These are phyloP conservation scores for Yamadazyma scolyti DNA, from an alignment of 805 yeast species.

Conservation along the genomic window DNA sequence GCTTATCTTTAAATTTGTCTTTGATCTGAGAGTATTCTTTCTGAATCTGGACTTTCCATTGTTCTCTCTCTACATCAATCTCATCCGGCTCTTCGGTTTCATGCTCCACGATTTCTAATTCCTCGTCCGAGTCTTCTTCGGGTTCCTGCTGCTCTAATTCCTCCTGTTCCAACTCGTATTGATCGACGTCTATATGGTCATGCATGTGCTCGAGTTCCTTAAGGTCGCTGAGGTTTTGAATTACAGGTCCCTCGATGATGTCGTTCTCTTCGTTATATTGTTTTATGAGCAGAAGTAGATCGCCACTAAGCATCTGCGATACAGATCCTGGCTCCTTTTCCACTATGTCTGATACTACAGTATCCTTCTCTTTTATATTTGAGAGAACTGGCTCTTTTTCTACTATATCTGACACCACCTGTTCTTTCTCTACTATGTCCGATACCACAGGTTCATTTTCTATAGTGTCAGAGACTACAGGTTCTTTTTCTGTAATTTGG, in stretches of 20 bases:
- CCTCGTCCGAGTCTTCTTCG: slow-evolving; percentile 1
- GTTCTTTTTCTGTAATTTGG: too few species aligned
- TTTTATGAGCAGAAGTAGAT: too few species aligned
- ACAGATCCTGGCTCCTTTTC: too few species aligned
- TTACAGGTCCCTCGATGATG: slow-evolving; percentile 57
- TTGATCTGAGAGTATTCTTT: slow-evolving; percentile 27
- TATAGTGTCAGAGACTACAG: too few species aligned
- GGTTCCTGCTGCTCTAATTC: slow-evolving; percentile 3
- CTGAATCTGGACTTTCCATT: too few species aligned
- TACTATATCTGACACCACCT: too few species aligned
- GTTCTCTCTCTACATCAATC: too few species aligned
- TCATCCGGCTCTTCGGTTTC: slow-evolving; percentile 24
- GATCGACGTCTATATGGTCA: slow-evolving; percentile 24
- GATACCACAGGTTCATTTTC: too few species aligned
- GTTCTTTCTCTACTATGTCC: slow-evolving; percentile 1
- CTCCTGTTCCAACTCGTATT: slow-evolving; percentile 8
- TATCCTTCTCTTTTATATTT: slow-evolving; percentile 1
- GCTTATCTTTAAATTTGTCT: slow-evolving; percentile 3
- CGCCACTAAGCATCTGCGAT: too few species aligned
- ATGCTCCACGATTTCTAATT: slow-evolving; percentile 14
- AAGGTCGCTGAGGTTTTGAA: slow-evolving; percentile 53
- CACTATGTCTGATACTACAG: not conserved
- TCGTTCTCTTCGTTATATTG: slow-evolving; percentile 60
- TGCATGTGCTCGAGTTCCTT: slow-evolving; percentile 46
- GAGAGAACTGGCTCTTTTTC: too few species aligned